phyloP scores from a whole-genome alignment of 305 asterid species.

The Fraxinus floribunda region DNA sequence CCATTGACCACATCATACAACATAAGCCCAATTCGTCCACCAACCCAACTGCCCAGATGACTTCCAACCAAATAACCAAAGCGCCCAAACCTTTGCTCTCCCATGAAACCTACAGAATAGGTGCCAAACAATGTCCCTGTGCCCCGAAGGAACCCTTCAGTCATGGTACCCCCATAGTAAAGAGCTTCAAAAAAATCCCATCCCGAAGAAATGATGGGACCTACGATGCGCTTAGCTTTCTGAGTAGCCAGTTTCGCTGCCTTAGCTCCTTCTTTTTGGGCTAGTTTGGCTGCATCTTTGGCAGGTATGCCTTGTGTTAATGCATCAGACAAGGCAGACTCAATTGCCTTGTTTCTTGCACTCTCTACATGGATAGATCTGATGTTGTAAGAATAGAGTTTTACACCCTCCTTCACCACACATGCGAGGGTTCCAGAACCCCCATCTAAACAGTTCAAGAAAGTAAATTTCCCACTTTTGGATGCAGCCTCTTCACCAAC shows the following conservation, averaged over 20 bases:
- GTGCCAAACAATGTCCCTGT: slow-evolving; percentile 84
- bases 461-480: slow-evolving; percentile 54
- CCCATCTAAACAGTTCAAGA: slow-evolving; percentile 63
- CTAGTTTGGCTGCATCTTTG: slow-evolving; percentile 66
- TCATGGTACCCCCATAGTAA: slow-evolving; percentile 78
- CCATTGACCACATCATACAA: slow-evolving; percentile 75
- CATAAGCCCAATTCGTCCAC: slow-evolving; percentile 83
- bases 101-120: slow-evolving; percentile 62
- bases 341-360: slow-evolving; percentile 70
- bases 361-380: slow-evolving; percentile 71
- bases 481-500: slow-evolving; percentile 93
- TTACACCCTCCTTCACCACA: slow-evolving; percentile 80
- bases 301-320: slow-evolving; percentile 73
- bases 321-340: slow-evolving; percentile 72
- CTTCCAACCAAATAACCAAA: slow-evolving; percentile 87
- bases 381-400: slow-evolving; percentile 67
- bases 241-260: slow-evolving; percentile 89
- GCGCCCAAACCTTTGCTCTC: slow-evolving; percentile 80
- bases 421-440: slow-evolving; percentile 80
- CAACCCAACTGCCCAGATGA: slow-evolving; percentile 85
- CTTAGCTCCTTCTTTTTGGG: slow-evolving; percentile 85
- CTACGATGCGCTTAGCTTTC: slow-evolving; percentile 73
- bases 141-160: slow-evolving; percentile 90
- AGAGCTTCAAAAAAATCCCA: slow-evolving; percentile 97
- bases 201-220: slow-evolving; percentile 88